Percentiles rank a stretch among this genome's conserved stretches.
Conservation (phyloP, 192 early-diverging fungal species). For the Backusella circina region DNA sequence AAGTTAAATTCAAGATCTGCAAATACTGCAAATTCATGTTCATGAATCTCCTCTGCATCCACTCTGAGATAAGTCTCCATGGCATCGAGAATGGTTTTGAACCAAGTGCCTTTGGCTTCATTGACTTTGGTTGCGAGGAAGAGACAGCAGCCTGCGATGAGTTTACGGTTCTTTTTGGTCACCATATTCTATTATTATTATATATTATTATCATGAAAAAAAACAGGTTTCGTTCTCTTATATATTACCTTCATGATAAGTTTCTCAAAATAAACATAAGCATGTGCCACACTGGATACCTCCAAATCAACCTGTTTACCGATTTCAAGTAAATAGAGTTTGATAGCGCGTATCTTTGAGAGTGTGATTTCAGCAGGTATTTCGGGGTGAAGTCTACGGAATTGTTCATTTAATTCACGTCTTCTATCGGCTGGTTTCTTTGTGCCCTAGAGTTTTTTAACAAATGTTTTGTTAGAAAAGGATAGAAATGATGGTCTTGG, state of each 20-base stretch:
- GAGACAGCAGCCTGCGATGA: conserved; percentile 76
- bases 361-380: conserved; percentile 80
- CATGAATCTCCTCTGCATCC: conserved; percentile 70
- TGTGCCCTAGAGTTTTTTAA: not conserved
- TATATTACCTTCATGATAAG: conserved; percentile 73
- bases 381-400: conserved; percentile 74
- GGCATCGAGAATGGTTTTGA: conserved; percentile 55
- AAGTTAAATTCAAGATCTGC: conserved; percentile 87
- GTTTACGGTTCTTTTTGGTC: conserved; percentile 66
- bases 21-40: conserved; percentile 92
- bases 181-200: conserved; percentile 48
- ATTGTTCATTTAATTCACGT: conserved; percentile 85
- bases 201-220: not conserved
- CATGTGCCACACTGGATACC: conserved; percentile 81
- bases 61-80: conserved; percentile 78
- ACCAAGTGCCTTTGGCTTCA: conserved; percentile 72
- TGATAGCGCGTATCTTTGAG: conserved; percentile 84
- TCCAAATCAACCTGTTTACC: conserved; percentile 75
- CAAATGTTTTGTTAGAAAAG: too few relatives aligned
- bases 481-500: too few relatives aligned
- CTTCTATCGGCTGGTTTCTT: conserved; percentile 73
- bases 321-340: conserved; percentile 67
- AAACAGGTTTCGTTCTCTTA: not conserved
- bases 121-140: conserved; percentile 85
- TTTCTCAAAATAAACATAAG: conserved; percentile 96